Evolutionary conservation across 2,329 filamentous ascomycete species (phyloP), one percentile per base, ranked within the genome.

Genomic region (Epicoccum sorghinum): DNA sequence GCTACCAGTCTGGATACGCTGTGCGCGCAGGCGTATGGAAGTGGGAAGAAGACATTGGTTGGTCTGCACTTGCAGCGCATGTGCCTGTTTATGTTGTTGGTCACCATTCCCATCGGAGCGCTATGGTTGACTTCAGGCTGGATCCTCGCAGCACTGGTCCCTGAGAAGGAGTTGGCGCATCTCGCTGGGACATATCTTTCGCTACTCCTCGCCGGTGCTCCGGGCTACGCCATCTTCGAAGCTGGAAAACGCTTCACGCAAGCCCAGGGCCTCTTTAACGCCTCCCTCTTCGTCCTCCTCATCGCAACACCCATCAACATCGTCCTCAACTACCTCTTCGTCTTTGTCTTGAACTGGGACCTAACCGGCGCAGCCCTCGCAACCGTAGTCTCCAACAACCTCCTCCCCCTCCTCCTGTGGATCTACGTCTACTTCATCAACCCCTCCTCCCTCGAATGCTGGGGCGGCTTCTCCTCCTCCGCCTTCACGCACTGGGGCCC

Each of bases 401-500:
- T 83, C 3, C 76, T 81, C 0, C 79, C 80, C 0, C 27, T 81
- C 0, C 66, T 83, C 2, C 74, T 84, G 1, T 70, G 80, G 22
- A 29, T 77, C 1, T 83, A 83, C 55, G 67, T 79, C 22, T 70
- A 77, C 49, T 74, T 78, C 52, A 64, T 78, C 6, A 64, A 68
- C 12, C 72, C 72, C 5, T 55, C 58, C 0, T 78, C 77, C 5
- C 71, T 75, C 30, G 67, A 75, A 56, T 82, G 80, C 69, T 95
- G 90, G 90, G 88, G 87, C 51, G 90, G 90, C 1, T 88, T 93
- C 71, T 86, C 85, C 4, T 80, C 75, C 61, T 83, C 83, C 25
- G 88, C 89, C 0, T 82, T 91, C 54, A 77, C 79, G 18, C 91
- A 93, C 66, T 95, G 90, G 90, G 81, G 83, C 0, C 88, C 88